Base-by-base conservation (phyloP, 805 yeast species). In the Yarrowia sp. region DNA sequence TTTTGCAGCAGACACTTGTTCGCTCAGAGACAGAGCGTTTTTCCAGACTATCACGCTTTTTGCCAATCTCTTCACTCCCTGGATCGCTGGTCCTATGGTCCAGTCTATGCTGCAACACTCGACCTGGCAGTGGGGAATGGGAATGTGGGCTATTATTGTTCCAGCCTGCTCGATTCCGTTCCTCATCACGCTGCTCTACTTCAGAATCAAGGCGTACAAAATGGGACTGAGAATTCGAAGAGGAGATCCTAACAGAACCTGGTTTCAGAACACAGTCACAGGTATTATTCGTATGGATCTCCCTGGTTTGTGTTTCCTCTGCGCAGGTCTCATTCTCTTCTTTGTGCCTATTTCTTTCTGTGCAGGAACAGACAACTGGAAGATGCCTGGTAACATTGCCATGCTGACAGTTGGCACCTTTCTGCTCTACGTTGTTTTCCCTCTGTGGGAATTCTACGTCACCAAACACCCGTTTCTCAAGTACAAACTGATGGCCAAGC, bases 61-160 rank as follows among this genome's bases (percentile, higher is more conserved):
- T 10, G 83, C 61, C 36, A 64, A 64, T 83, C 19, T 80, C 71
- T 67, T 68, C 80, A 62, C 73, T 77, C 67, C 80, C 76, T 59
- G 73, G 78, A 19, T 81, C 81, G 81, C 71, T 79, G 65, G 73
- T 3, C 66, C 65, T 26, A 48, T 72, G 48, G 71, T 75, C 24
- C 67, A 67, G 16, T 48, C 68, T 9, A 67, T 69, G 10, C 71
- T 81, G 16, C 69, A 73, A 10, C 67, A 67, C 35, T 68, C 66
- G 21, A 76, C 78, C 46, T 83, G 86, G 86, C 76, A 84, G 72
- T 79, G 82, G 81, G 85, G 83, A 24, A 81, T 78, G 68, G 83
- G 83, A 62, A 76, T 81, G 72, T 82, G 82, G 74, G 77, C 80
- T 17, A 75, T 81, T 43, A 76, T 82, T 28, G 73, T 77, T 67